phyloP scores from a whole-genome alignment of 2,329 filamentous ascomycete species.

The Botrytis sinoallii region DNA sequence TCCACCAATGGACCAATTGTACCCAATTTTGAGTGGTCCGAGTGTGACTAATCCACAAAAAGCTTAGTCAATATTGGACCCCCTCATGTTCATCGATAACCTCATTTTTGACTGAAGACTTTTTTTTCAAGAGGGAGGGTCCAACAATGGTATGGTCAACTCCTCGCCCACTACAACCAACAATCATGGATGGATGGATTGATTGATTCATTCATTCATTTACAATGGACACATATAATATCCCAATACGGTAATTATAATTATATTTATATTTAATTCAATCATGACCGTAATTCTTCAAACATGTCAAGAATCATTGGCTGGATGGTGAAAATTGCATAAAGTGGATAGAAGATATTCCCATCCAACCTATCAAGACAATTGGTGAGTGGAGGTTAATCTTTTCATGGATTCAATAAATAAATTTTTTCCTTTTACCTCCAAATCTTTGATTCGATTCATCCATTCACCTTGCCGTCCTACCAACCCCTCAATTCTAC shows the following conservation, averaged over 20 bases:
- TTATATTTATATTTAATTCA: not conserved
- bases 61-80: not conserved
- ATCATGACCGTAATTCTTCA: not conserved
- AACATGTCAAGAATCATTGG: not conserved
- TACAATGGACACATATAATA: accelerated
- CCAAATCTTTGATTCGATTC: not conserved
- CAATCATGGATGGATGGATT: not conserved
- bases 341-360: not conserved
- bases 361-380: not conserved
- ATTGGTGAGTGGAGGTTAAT: not conserved
- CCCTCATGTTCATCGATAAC: constrained; percentile 13
- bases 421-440: not conserved
- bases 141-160: not conserved
- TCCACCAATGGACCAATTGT: not conserved
- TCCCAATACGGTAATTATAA: not conserved
- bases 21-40: not conserved
- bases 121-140: not conserved
- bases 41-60: not conserved
- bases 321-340: not conserved
- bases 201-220: not conserved
- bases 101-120: not conserved
- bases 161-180: not conserved
- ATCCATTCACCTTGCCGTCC: not conserved
- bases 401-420: not conserved
- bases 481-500: not conserved